Percentiles rank a stretch among this genome's conserved stretches.
Evolutionary conservation across 805 yeast species (phyloP).

Genomic region (Candida alai): DNA sequence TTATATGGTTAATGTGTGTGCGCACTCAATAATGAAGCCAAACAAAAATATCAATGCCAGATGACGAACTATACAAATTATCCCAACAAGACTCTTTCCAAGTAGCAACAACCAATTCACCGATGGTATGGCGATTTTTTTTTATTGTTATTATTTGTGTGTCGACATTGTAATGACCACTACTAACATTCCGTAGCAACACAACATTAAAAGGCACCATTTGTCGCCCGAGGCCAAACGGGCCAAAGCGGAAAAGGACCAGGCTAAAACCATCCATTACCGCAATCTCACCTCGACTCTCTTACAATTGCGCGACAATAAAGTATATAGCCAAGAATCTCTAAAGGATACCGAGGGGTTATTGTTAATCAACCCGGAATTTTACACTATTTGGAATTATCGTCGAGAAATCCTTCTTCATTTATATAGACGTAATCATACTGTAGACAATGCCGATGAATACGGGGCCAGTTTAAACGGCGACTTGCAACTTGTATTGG

Average conservation of each 20-base stretch:
- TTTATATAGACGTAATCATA: background rate
- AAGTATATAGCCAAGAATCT: slow-evolving; percentile 24
- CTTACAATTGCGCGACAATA: slow-evolving; percentile 25
- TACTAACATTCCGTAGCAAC: slow-evolving; percentile 43
- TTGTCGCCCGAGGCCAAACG: slow-evolving; percentile 53
- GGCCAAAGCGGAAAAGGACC: slow-evolving; percentile 55
- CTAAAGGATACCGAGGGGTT: slow-evolving; percentile 55
- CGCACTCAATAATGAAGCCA: too few species aligned
- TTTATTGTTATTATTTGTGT: too few species aligned
- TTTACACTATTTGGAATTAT: slow-evolving; percentile 86
- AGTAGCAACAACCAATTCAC: too few species aligned
- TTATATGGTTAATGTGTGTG: too few species aligned
- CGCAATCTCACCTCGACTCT: slow-evolving; percentile 41
- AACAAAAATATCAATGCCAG: too few species aligned
- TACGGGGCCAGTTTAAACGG: slow-evolving; percentile 28
- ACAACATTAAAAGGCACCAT: slow-evolving; percentile 63
- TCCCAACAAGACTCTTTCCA: too few species aligned
- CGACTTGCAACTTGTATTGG: slow-evolving; percentile 62
- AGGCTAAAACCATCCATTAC: slow-evolving; percentile 55
- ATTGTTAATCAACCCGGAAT: slow-evolving; percentile 73
- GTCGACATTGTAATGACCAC: too few species aligned
- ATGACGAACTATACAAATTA: background rate
- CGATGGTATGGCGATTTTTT: too few species aligned
- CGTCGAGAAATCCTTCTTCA: slow-evolving; percentile 61
- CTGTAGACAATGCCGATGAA: slow-evolving; percentile 8